Conservation (phyloP, 2,329 filamentous ascomycete genomes). For the Neurospora crassa region DNA sequence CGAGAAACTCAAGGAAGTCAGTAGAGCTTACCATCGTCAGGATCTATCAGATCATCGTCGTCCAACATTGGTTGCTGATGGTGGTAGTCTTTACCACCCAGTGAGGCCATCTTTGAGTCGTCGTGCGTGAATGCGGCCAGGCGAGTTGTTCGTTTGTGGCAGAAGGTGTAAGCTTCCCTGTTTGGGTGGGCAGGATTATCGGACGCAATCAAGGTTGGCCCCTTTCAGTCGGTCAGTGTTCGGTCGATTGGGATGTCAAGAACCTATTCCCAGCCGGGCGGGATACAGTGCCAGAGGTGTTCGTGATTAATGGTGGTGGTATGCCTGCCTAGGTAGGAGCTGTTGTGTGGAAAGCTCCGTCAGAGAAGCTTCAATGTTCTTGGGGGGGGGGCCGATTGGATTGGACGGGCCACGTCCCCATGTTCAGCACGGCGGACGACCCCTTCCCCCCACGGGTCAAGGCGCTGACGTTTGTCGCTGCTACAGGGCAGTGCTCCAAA, state of each 20-base stretch:
- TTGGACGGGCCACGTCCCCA: background rate
- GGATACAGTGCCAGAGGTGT: background rate
- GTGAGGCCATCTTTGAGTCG: constrained; percentile 32
- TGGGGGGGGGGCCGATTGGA: background rate
- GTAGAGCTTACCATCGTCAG: constrained; percentile 57
- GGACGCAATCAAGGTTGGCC: background rate
- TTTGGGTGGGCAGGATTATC: background rate
- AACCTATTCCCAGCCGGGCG: background rate
- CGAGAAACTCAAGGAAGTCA: background rate
- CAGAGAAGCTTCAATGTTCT: background rate
- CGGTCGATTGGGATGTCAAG: background rate
- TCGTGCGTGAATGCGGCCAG: background rate
- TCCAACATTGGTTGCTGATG: constrained; percentile 25
- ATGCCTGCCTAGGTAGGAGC: background rate
- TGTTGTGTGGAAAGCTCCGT: background rate
- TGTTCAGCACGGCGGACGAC: background rate
- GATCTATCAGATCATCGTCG: constrained; percentile 67
- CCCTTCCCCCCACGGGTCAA: background rate
- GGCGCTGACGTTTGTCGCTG: background rate
- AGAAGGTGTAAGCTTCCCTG: background rate
- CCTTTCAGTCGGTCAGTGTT: background rate
- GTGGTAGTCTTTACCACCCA: constrained; percentile 46
- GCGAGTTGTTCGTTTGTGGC: background rate
- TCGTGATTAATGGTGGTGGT: background rate
- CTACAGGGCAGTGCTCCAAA: background rate